These are phyloP conservation scores for Venturia asperata DNA, from an alignment of 2,329 filamentous ascomycete species.

Conservation along the genomic window DNA sequence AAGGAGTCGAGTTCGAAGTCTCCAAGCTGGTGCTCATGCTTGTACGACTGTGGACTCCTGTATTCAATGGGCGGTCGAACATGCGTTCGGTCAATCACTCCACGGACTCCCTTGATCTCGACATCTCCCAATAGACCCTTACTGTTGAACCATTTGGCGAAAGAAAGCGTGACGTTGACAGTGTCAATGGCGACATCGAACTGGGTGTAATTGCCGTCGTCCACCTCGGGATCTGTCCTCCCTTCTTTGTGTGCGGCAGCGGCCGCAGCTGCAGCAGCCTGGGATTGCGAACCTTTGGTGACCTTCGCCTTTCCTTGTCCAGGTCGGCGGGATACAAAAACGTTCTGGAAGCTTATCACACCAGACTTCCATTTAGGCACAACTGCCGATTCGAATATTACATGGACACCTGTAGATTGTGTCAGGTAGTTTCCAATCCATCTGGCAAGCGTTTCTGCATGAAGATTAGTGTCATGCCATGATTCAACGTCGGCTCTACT, in stretches of 20 bases:
- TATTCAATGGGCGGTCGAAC: slow-evolving; percentile 61
- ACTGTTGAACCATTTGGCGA: slow-evolving; percentile 98
- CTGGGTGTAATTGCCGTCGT: slow-evolving; percentile 96
- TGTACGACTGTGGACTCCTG: slow-evolving; percentile 77
- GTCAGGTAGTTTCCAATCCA: slow-evolving; percentile 96
- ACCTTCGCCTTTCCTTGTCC: slow-evolving; percentile 76
- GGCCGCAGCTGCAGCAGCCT: slow-evolving; percentile 77
- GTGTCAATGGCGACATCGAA: slow-evolving; percentile 93
- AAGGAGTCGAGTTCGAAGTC: slow-evolving; percentile 98
- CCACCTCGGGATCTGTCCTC: slow-evolving; percentile 43
- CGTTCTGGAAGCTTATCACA: slow-evolving; percentile 93
- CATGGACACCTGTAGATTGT: slow-evolving; percentile 82
- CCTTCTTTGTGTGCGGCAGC: slow-evolving; percentile 53
- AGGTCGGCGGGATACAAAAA: slow-evolving; percentile 87
- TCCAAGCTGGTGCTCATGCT: slow-evolving; percentile 78
- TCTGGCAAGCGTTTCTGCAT: slow-evolving; percentile 74
- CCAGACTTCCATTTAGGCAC: slow-evolving; percentile 93
- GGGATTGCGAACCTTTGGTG: slow-evolving; percentile 81
- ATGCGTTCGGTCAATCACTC: slow-evolving; percentile 82
- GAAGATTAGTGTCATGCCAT: slow-evolving; percentile 26
- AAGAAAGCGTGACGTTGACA: slow-evolving; percentile 92
- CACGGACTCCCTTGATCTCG: slow-evolving; percentile 86
- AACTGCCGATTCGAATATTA: slow-evolving; percentile 96
- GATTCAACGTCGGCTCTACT: neutral
- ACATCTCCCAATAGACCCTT: slow-evolving; percentile 88